Base-by-base conservation (phyloP, 148 eudicot genomes). In the Mesembryanthemum crystallinum region DNA sequence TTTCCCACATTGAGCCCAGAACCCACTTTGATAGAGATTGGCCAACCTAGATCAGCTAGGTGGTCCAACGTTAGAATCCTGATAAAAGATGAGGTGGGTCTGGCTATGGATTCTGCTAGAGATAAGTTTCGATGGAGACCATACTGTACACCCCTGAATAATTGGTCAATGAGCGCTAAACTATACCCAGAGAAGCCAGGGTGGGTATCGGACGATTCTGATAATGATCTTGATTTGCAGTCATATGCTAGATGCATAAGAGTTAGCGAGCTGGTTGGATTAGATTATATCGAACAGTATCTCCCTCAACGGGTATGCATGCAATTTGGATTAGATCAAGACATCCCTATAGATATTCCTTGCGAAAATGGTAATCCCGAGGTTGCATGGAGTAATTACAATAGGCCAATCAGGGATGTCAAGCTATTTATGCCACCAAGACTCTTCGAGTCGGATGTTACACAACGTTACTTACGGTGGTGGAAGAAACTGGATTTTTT, bases 291-390 rank as follows among this genome's bases (percentile, higher is more conserved):
- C 8, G 85, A 86, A 69, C 69, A 65, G 18, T 89, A 89, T 72
- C 76, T 72, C 14, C 93, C 91, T 21, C 88, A 89, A 75, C 79
- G 89, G 1, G 91, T 86, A 3, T 79, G 88, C 4, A 89, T 77
- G 88, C 91, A 89, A 20, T 89, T 89, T 42, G 87, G 93, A 27
- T 52, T 84, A 17, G 89, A 82, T 67, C 91, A 87, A 39, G 91
- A 84, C 12, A 42, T 89, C 29, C 93, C 93, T 1, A 59, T 68
- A 32, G 61, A 24, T 25, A 64, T 71, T 11, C 69, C 42, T 25
- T 29, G 45, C 21, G 4, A 17, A 8, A 64, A 20, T 17, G 61
- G 54, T 25, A 33, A 24, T 12, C 27, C 0, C 20, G 37, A 72
- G 61, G 49, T 6, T 28, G 80, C 77, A 42, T 82, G 82, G 82